These are phyloP conservation scores for Pholiota molesta DNA, from an alignment of 768 basidiomycete species.

Conservation along the genomic window DNA sequence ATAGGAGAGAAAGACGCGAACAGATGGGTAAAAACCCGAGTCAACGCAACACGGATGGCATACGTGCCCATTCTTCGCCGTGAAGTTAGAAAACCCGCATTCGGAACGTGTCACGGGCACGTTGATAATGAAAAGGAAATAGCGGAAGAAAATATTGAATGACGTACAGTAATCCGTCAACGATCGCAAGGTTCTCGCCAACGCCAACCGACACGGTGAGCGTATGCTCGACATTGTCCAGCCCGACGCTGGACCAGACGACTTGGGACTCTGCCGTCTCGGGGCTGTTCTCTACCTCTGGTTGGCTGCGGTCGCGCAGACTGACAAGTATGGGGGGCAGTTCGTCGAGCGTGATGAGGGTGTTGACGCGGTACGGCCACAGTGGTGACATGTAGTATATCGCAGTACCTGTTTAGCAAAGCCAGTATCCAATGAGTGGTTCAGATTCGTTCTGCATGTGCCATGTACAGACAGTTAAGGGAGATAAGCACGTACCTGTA, in stretches of 20 bases:
- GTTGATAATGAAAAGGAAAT: background rate
- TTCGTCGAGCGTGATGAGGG: constrained; percentile 27
- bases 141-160: background rate
- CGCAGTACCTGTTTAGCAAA: constrained; percentile 20
- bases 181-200: constrained; percentile 23
- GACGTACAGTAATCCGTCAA: constrained; percentile 25
- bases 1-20: too few species aligned
- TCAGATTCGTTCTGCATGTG: background rate
- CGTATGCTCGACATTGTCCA: constrained; percentile 22
- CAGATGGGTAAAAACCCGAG: too few species aligned
- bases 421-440: background rate
- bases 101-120: background rate
- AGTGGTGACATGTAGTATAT: constrained; percentile 27
- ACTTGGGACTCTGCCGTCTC: constrained; percentile 19
- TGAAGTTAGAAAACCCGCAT: background rate
- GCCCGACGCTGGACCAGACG: constrained; percentile 20
- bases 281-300: constrained; percentile 15
- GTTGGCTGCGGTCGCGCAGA: constrained; percentile 20
- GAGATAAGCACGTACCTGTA: constrained; percentile 18
- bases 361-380: constrained; percentile 26
- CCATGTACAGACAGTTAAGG: background rate
- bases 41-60: background rate
- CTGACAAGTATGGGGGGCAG: constrained; percentile 7
- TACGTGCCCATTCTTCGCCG: background rate
- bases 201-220: constrained; percentile 23